phyloP scores from a whole-genome alignment of 106 monocot species.

The Narthecium ossifragum region DNA sequence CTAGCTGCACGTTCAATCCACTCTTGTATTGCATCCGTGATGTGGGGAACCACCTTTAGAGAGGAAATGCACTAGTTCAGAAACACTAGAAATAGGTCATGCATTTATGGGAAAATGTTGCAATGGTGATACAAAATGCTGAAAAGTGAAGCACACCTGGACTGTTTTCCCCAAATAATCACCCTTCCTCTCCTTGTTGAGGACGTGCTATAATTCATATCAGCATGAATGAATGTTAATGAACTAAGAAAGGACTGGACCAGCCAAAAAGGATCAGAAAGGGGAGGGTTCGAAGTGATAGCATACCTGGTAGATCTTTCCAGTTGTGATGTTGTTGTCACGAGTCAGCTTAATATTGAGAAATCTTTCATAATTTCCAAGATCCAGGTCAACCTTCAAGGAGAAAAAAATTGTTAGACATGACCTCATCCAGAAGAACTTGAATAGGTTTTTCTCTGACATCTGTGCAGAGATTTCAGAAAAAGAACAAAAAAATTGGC shows the following conservation, averaged over 20 bases:
- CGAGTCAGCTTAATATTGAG: slow-evolving; percentile 41
- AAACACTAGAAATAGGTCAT: neutral
- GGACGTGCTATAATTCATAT: slow-evolving; percentile 38
- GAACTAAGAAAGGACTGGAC: neutral
- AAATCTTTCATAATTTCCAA: slow-evolving; percentile 51
- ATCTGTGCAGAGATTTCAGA: no score
- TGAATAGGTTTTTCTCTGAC: no score
- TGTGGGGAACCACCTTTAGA: slow-evolving; percentile 80
- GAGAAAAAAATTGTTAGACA: neutral
- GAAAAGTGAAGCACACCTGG: slow-evolving; percentile 25
- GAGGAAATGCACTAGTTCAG: slow-evolving; percentile 7
- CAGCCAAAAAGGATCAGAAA: slow-evolving; percentile 1
- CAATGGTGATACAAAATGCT: neutral
- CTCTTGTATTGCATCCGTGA: slow-evolving; percentile 91
- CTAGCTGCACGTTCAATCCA: slow-evolving; percentile 81
- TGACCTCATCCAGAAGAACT: no score
- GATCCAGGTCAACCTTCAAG: slow-evolving; percentile 52
- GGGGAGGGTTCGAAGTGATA: neutral
- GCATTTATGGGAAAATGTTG: neutral
- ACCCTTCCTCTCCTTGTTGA: slow-evolving; percentile 69
- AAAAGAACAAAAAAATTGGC: neutral
- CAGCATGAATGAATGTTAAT: no score
- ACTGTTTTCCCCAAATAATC: slow-evolving; percentile 73
- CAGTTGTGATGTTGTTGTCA: slow-evolving; percentile 54
- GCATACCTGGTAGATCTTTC: slow-evolving; percentile 45